These are phyloP conservation scores for Cryphonectria nitschkei DNA, from an alignment of 2,329 filamentous ascomycete genomes.

Conservation along the genomic window DNA sequence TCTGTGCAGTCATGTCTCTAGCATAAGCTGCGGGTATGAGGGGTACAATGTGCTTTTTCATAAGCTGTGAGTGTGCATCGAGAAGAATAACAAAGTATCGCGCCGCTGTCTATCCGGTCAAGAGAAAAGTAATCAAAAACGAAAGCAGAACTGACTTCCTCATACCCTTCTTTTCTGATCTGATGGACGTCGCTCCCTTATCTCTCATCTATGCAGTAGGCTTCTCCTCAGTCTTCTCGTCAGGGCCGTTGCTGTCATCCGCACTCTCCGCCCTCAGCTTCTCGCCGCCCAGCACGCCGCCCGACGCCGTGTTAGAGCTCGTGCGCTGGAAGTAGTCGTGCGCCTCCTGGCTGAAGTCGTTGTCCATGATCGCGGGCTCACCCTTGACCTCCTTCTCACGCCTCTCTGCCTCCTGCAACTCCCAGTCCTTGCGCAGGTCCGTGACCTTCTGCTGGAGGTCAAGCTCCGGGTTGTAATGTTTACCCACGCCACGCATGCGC, in stretches of 20 bases:
- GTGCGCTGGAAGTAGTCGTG: slow-evolving; percentile 56
- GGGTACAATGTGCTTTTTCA: background rate
- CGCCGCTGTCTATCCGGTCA: background rate
- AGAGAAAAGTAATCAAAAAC: background rate
- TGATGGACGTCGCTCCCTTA: background rate
- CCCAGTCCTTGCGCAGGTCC: slow-evolving; percentile 74
- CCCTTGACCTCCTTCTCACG: slow-evolving; percentile 54
- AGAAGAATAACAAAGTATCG: background rate
- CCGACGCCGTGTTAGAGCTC: slow-evolving; percentile 24
- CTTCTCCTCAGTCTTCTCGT: slow-evolving; percentile 16
- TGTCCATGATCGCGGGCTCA: slow-evolving; percentile 41
- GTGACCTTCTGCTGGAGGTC: slow-evolving; percentile 85
- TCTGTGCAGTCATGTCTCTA: slow-evolving; percentile 1
- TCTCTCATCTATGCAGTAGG: too few relatives aligned
- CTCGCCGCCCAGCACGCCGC: slow-evolving; percentile 18
- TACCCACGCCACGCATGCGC: slow-evolving; percentile 75
- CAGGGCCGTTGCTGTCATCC: slow-evolving; percentile 12
- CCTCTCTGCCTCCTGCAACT: slow-evolving; percentile 51
- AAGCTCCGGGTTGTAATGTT: slow-evolving; percentile 79
- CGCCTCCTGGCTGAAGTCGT: slow-evolving; percentile 57
- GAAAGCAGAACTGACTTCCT: background rate
- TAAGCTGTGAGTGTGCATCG: background rate
- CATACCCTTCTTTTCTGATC: background rate
- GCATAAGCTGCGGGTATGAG: slow-evolving; percentile 16
- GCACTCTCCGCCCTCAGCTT: slow-evolving; percentile 20